Conservation (phyloP, 176 grass and related monocot species). For the Zoysia pacifica region DNA sequence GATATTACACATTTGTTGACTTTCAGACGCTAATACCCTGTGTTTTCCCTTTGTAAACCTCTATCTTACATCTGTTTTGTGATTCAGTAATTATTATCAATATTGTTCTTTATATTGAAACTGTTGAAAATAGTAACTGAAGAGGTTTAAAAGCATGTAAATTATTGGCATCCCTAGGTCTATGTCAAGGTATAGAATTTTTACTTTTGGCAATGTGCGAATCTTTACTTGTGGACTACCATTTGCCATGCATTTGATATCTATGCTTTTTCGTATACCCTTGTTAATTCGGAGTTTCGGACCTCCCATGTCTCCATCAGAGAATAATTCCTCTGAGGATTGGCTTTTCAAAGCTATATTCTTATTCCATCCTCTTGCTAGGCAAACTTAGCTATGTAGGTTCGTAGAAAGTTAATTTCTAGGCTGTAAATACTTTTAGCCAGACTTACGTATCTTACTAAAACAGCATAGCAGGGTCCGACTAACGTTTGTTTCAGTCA, state of each 20-base stretch:
- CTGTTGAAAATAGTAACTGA: slow-evolving; percentile 27
- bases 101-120: neutral
- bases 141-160: slow-evolving; percentile 30
- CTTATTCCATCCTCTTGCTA: slow-evolving; percentile 39
- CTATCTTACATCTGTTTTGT: slow-evolving; percentile 32
- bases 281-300: neutral
- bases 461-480: neutral
- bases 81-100: neutral
- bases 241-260: slow-evolving; percentile 42
- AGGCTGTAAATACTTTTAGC: neutral
- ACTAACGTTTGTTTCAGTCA: neutral
- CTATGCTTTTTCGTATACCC: slow-evolving; percentile 24
- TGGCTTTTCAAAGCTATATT: slow-evolving; percentile 43
- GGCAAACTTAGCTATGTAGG: neutral
- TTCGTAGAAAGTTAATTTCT: neutral
- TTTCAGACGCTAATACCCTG: neutral
- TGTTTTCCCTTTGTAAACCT: neutral
- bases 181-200: slow-evolving; percentile 37
- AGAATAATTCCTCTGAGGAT: slow-evolving; percentile 48
- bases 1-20: too few species aligned
- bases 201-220: slow-evolving; percentile 38
- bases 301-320: slow-evolving; percentile 41
- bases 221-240: slow-evolving; percentile 50
- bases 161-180: slow-evolving; percentile 30
- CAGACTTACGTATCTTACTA: neutral